Evolutionary conservation across 140 eudicot species (phyloP).

Genomic region (Cichorium intybus): DNA sequence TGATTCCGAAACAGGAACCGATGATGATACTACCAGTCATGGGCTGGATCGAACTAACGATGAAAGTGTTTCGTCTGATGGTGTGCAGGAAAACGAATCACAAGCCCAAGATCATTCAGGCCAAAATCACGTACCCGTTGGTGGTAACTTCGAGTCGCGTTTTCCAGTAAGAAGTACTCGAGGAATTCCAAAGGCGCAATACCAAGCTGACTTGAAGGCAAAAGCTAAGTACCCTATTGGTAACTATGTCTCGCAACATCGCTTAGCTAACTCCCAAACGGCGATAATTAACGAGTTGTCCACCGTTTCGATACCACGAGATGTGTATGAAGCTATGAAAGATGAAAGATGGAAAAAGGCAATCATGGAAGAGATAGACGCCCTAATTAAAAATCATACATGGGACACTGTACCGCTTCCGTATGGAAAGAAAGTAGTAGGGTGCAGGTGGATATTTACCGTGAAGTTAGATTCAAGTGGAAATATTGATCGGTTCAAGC

Average conservation of each 20-base stretch:
- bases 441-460: constrained; percentile 3
- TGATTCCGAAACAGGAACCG: no score
- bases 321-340: constrained; percentile 17
- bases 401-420: constrained; percentile 6
- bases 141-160: neutral
- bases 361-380: constrained; percentile 14
- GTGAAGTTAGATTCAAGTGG: constrained; percentile 10
- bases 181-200: constrained; percentile 12
- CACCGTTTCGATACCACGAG: constrained; percentile 4
- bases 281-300: neutral
- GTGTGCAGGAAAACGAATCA: constrained; percentile 9
- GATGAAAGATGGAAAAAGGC: constrained; percentile 22
- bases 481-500: neutral
- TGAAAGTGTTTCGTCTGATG: constrained; percentile 11
- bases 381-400: neutral
- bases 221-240: constrained; percentile 11
- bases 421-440: constrained; percentile 1
- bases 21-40: constrained; percentile 10
- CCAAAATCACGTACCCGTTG: neutral
- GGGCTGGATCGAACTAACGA: constrained; percentile 9
- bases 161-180: neutral
- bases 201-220: constrained; percentile 7
- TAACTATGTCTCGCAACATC: constrained; percentile 12
- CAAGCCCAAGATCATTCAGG: neutral
- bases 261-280: constrained; percentile 5